Base-by-base conservation (phyloP, 2,329 filamentous ascomycete genomes). In the Aureobasidium uvarum region DNA sequence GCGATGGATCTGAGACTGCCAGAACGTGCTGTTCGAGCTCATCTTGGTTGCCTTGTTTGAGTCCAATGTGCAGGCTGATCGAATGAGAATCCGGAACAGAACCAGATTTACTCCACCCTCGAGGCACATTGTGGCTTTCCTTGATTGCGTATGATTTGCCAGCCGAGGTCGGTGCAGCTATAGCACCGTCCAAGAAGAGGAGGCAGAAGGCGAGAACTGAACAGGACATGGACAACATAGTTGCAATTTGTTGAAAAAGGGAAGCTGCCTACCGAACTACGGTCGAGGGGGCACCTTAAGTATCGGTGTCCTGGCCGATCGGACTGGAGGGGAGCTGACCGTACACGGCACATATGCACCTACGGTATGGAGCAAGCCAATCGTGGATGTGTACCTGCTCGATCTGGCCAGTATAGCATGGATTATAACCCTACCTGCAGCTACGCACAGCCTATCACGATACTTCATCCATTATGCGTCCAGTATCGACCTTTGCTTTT, bases 31-130 rank as follows among this genome's bases (percentile, higher is more conserved):
- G 77, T 71, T 86, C 83, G 33, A 87, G 76, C 68, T 82, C 80
- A 23, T 80, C 78, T 66, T 85, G 84, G 56, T 82, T 81, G 66
- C 79, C 77, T 72, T 86, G 85, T 77, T 82, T 86, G 66, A 87
- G 73, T 33, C 82, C 84, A 70, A 87, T 86, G 56, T 85, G 81
- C 52, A 87, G 74, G 39, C 83, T 76, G 67, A 86, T 79, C 6
- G 10, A 13, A 10, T 51, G 48, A 3, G 23, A 51, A 11, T 51
- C 48, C 1, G 23, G 25, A 3, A 31, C 25, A n/a, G 48, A 16
- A 5, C 25, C 3, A 1, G n/a, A n/a, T 14, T 2, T 33, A 1
- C 3, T n/a, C 48, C 48, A 51, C 1, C 25, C 48, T 3, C 1
- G 48, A 18, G 48, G 48, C 31, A n/a, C 48, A n/a, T 31, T 2